phyloP scores from a whole-genome alignment of 441 rosid genomes.

The Brassica hybrid region DNA sequence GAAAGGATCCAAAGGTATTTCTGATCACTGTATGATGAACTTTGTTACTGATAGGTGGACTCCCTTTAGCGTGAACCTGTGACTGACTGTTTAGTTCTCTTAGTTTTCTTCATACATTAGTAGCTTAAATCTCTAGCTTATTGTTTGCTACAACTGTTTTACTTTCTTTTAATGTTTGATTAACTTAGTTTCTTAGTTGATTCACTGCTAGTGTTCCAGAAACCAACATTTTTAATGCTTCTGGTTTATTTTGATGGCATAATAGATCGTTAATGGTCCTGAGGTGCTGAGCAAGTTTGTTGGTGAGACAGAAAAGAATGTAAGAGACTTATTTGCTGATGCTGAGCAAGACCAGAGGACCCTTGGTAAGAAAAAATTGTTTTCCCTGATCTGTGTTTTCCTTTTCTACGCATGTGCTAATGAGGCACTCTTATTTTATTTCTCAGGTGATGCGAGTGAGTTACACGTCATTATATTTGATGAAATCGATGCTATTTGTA shows the following conservation, averaged over 20 bases:
- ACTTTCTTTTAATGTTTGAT: conserved; percentile 12
- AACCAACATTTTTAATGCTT: conserved; percentile 18
- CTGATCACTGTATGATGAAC: background rate
- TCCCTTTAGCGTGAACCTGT: too few relatives aligned
- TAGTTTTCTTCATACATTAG: conserved; percentile 15
- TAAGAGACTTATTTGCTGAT: conserved; percentile 97
- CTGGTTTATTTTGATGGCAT: conserved; percentile 29
- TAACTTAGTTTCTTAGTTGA: conserved; percentile 20
- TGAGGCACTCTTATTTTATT: conserved; percentile 20
- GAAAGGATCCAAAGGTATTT: conserved; percentile 92
- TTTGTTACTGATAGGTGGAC: conserved; percentile 9
- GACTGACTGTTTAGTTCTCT: conserved; percentile 8
- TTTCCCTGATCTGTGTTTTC: conserved; percentile 8
- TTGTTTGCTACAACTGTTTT: conserved; percentile 8
- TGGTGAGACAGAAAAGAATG: conserved; percentile 98
- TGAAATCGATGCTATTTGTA: too few relatives aligned
- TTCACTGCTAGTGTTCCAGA: conserved; percentile 14
- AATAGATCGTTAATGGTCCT: conserved; percentile 92
- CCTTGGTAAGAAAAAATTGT: conserved; percentile 60
- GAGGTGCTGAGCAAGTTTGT: conserved; percentile 99
- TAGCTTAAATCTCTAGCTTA: background rate
- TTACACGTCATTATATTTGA: too few relatives aligned
- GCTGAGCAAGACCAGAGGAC: conserved; percentile 94
- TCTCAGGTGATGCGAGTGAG: too few relatives aligned
- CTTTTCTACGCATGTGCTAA: conserved; percentile 14